These are phyloP conservation scores for Acer campestre DNA, from an alignment of 345 rosid genomes.

Conservation along the genomic window DNA sequence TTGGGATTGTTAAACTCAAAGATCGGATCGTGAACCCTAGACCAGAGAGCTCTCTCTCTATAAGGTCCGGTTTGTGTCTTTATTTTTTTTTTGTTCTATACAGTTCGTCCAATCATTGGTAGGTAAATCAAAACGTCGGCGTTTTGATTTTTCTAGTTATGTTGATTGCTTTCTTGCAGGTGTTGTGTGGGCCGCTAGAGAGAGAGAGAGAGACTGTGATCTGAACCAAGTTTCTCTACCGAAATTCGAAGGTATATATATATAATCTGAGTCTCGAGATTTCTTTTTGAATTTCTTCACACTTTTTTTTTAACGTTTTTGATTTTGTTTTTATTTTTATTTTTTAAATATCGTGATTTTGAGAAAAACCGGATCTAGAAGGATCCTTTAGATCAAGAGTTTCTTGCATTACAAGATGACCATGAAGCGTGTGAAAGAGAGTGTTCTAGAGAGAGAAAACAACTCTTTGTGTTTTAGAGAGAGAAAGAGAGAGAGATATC, in stretches of 20 bases:
- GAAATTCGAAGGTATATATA: background rate
- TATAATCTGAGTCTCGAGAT: background rate
- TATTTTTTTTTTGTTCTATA: background rate
- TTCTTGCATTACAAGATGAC: slow-evolving; percentile 25
- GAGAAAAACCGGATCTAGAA: slow-evolving; percentile 18
- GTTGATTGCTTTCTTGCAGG: slow-evolving; percentile 5
- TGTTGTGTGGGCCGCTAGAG: background rate
- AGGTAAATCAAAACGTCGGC: background rate
- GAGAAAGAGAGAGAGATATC: background rate
- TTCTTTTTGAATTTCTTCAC: background rate
- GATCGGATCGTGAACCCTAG: slow-evolving; percentile 32
- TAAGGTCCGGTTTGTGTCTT: slow-evolving; percentile 1
- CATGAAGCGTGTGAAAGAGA: background rate
- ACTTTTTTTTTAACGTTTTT: background rate
- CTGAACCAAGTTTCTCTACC: background rate
- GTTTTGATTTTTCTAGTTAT: background rate
- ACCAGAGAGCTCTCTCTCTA: slow-evolving; percentile 5
- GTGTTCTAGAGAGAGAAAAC: slow-evolving; percentile 14
- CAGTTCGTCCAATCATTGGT: background rate
- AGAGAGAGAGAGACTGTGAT: slow-evolving; percentile 4
- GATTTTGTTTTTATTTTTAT: background rate
- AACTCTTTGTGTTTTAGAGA: background rate
- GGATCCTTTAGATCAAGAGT: background rate
- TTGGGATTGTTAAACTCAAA: slow-evolving; percentile 29
- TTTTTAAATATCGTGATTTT: background rate